phyloP scores from a whole-genome alignment of 2,329 filamentous ascomycete genomes.

The Ustilaginoidea virens region DNA sequence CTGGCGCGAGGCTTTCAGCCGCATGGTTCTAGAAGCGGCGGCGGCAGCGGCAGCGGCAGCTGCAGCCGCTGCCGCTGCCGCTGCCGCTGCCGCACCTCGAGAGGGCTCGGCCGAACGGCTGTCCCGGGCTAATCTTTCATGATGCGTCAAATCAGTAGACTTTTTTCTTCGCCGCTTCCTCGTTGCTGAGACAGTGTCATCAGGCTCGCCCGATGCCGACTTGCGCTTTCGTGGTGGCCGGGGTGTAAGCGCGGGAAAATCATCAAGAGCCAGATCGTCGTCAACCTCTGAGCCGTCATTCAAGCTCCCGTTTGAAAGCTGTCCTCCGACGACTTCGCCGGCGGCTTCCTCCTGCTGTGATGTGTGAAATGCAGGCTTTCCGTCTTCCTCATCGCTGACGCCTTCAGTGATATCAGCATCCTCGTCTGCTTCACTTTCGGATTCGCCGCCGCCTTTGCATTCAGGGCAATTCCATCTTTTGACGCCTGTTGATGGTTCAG shows the following conservation, averaged over 20 bases:
- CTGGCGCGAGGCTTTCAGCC: constrained; percentile 31
- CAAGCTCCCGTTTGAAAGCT: constrained; percentile 24
- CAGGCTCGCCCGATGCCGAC: constrained; percentile 52
- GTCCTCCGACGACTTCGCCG: neutral
- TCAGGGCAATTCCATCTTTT: constrained; percentile 37
- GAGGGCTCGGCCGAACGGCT: constrained; percentile 12
- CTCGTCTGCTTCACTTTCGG: constrained; percentile 9
- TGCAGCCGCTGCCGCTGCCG: too few relatives aligned
- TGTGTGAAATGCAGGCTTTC: constrained; percentile 11
- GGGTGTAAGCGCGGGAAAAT: constrained; percentile 60
- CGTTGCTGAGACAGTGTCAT: constrained; percentile 36
- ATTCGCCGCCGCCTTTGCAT: constrained; percentile 22
- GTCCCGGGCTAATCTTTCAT: constrained; percentile 19
- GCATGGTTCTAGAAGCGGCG: constrained; percentile 47
- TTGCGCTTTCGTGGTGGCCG: constrained; percentile 73
- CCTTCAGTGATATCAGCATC: constrained; percentile 15
- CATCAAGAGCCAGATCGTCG: constrained; percentile 54
- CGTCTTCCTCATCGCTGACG: constrained; percentile 10
- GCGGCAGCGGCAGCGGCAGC: too few relatives aligned
- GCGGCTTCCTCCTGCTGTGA: constrained; percentile 27
- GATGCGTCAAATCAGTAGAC: constrained; percentile 24
- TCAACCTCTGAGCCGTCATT: constrained; percentile 56
- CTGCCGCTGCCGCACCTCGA: constrained; percentile 13
- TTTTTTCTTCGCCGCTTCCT: constrained; percentile 38
- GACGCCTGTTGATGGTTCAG: too few relatives aligned